These are phyloP conservation scores for Simplicillium sp. DNA, from an alignment of 2,329 filamentous ascomycete genomes.

Conservation along the genomic window DNA sequence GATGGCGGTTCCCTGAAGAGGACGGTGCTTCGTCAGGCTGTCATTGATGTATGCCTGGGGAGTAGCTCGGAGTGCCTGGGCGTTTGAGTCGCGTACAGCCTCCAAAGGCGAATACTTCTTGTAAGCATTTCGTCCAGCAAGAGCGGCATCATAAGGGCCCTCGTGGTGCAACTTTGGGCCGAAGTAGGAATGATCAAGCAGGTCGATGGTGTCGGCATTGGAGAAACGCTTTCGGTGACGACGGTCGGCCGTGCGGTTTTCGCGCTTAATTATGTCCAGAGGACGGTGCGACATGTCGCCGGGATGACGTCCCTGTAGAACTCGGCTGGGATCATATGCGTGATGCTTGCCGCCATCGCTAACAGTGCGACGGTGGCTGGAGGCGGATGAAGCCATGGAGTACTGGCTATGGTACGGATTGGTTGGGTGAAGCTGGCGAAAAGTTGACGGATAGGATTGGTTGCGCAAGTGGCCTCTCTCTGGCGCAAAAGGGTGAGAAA, in stretches of 20 bases:
- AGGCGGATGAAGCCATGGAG: no score
- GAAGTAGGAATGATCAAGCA: conserved; percentile 52
- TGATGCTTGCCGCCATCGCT: neutral
- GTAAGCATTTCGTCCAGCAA: conserved; percentile 62
- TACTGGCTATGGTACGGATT: no score
- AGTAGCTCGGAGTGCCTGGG: conserved; percentile 71
- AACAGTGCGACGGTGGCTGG: neutral
- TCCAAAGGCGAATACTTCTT: conserved; percentile 60
- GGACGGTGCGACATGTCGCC: conserved; percentile 58
- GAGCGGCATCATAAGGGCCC: conserved; percentile 80
- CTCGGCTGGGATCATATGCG: conserved; percentile 17
- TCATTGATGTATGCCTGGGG: conserved; percentile 70
- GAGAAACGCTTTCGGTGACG: conserved; percentile 56
- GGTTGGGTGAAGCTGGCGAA: no score
- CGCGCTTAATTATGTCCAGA: conserved; percentile 54
- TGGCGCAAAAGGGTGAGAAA: no score
- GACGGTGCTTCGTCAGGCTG: conserved; percentile 61
- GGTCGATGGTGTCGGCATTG: conserved; percentile 71
- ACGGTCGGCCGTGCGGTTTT: conserved; percentile 56
- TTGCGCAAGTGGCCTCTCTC: no score
- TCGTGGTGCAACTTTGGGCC: conserved; percentile 73
- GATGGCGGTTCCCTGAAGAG: conserved; percentile 68
- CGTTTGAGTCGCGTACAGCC: conserved; percentile 63
- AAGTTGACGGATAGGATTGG: no score
- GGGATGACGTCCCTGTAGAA: conserved; percentile 49